A percentile compares a stretch with the other conserved stretches of the same genome.
These are phyloP conservation scores for Leishmania tropica DNA, from an alignment of 208 protist genomes.

Conservation along the genomic window DNA sequence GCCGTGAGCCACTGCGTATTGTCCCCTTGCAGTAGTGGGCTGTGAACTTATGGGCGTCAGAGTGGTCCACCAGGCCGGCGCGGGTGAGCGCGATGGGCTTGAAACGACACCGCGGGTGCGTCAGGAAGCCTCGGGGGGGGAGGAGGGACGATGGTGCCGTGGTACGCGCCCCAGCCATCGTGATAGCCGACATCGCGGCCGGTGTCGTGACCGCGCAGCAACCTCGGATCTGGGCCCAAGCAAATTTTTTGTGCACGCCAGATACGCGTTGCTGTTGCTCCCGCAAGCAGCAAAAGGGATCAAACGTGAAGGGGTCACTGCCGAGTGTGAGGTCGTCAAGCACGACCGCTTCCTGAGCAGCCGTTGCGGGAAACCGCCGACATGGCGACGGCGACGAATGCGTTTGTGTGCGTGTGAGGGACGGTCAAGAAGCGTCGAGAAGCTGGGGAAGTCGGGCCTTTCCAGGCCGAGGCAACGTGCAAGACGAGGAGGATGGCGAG, in stretches of 20 bases:
- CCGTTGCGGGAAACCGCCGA: background rate
- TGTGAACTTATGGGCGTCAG: conserved; percentile 68
- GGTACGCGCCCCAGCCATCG: background rate
- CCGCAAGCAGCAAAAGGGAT: conserved; percentile 63
- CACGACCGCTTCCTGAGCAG: background rate
- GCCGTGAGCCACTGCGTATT: conserved; percentile 94
- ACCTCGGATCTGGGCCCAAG: background rate
- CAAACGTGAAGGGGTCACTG: conserved; percentile 26
- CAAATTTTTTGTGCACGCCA: conserved; percentile 15
- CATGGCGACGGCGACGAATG: background rate
- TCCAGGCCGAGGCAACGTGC: background rate
- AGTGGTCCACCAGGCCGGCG: conserved; percentile 81
- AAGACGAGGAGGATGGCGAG: background rate
- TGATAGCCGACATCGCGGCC: background rate
- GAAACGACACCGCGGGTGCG: conserved; percentile 50
- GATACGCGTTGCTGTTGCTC: conserved; percentile 62
- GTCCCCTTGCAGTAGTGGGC: conserved; percentile 74
- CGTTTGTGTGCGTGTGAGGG: background rate
- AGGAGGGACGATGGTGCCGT: conserved; percentile 29
- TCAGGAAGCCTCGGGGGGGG: background rate
- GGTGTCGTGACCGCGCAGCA: background rate
- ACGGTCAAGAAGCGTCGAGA: background rate
- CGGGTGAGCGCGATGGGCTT: conserved; percentile 89
- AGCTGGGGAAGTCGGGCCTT: background rate
- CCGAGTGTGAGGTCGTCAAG: background rate